These are phyloP conservation scores for Zygosaccharomyces siamensis DNA, from an alignment of 805 yeast species.

Conservation along the genomic window DNA sequence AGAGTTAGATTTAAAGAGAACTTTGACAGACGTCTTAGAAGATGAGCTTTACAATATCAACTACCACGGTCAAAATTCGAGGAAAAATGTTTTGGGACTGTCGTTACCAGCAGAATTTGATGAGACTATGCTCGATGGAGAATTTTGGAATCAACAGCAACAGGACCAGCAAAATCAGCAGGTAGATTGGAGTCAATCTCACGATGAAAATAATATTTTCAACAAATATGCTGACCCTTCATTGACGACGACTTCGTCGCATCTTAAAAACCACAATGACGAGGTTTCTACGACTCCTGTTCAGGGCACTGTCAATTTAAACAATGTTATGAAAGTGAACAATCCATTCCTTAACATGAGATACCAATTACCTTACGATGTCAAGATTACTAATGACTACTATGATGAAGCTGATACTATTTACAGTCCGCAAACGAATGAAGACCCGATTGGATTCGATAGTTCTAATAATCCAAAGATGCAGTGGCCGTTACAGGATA, in stretches of 20 bases:
- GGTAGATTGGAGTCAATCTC: not conserved
- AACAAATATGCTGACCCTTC: constrained; percentile 35
- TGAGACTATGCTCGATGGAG: constrained; percentile 6
- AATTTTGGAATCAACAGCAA: constrained; percentile 4
- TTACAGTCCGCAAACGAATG: constrained; percentile 18
- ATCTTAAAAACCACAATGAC: constrained; percentile 2
- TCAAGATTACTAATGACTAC: constrained; percentile 16
- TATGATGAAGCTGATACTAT: constrained; percentile 12
- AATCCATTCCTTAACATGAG: constrained; percentile 16
- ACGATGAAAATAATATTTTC: constrained; percentile 16
- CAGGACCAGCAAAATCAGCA: constrained; percentile 1
- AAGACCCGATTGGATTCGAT: constrained; percentile 16
- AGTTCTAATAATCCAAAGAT: constrained; percentile 17
- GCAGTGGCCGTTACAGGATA: constrained; percentile 28
- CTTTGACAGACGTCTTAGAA: constrained; percentile 34
- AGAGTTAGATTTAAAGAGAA: constrained; percentile 22
- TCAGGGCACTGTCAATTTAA: constrained; percentile 28
- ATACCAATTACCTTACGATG: constrained; percentile 12
- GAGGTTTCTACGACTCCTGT: constrained; percentile 14
- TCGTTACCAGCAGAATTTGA: constrained; percentile 12
- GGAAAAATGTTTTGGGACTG: constrained; percentile 11
- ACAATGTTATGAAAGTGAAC: constrained; percentile 21
- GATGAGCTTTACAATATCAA: constrained; percentile 31
- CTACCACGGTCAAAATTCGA: constrained; percentile 10
- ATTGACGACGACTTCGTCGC: constrained; percentile 29